A percentile compares a stretch with the other conserved stretches of the same genome.
These are phyloP conservation scores for Sporobolomyces roseus DNA, from an alignment of 768 basidiomycete species.

Conservation along the genomic window DNA sequence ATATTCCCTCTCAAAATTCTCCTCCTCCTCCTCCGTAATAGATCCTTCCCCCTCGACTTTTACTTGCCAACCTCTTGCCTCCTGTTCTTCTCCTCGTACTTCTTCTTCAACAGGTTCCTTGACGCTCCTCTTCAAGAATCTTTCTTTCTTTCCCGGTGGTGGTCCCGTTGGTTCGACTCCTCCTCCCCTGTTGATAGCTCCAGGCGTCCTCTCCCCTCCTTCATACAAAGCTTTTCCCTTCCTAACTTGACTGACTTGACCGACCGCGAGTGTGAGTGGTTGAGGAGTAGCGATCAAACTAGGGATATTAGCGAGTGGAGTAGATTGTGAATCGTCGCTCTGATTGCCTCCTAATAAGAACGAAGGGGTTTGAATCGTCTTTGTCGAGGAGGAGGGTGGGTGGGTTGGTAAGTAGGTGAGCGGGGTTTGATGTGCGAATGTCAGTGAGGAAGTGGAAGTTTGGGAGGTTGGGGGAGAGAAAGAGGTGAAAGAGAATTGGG, in stretches of 20 bases:
- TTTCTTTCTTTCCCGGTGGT: too few relatives aligned
- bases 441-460: too few relatives aligned
- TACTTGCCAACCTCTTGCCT: too few relatives aligned
- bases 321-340: background rate
- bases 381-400: background rate
- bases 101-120: too few relatives aligned
- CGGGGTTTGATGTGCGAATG: background rate
- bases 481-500: slow-evolving; percentile 8
- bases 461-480: slow-evolving; percentile 7
- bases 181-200: too few relatives aligned
- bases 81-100: too few relatives aligned
- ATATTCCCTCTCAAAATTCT: slow-evolving; percentile 2
- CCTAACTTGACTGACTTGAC: background rate
- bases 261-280: too few relatives aligned
- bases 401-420: background rate
- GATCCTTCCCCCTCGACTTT: background rate
- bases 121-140: too few relatives aligned
- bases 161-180: too few relatives aligned
- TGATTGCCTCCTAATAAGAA: background rate
- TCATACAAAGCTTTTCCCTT: too few relatives aligned
- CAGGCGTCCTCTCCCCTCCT: too few relatives aligned
- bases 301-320: slow-evolving; percentile 13
- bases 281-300: background rate
- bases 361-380: background rate
- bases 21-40: background rate